These are phyloP conservation scores for Sclerotinia glacialis DNA, from an alignment of 2,329 filamentous ascomycete genomes.

Conservation along the genomic window DNA sequence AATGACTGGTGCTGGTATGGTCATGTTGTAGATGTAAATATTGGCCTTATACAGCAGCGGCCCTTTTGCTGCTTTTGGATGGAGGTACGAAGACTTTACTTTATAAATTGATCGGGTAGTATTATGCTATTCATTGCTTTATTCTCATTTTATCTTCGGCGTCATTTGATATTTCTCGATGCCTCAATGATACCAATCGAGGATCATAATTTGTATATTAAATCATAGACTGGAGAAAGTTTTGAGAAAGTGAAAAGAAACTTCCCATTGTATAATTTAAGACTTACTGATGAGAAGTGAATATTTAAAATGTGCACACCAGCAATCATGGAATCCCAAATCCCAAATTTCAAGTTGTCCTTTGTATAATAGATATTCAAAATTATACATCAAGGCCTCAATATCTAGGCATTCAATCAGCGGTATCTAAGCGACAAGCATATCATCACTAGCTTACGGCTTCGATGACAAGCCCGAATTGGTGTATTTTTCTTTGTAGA, in stretches of 20 bases:
- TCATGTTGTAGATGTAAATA: conserved; percentile 49
- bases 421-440: conserved; percentile 18
- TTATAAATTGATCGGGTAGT: conserved; percentile 7
- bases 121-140: conserved; percentile 2
- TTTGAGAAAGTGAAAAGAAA: neutral
- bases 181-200: neutral
- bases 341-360: neutral
- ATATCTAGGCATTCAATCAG: conserved; percentile 6
- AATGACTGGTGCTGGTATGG: conserved; percentile 52
- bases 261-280: neutral
- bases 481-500: conserved; percentile 16
- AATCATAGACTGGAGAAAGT: conserved; percentile 12
- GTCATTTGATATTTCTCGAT: conserved; percentile 8
- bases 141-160: neutral
- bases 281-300: neutral
- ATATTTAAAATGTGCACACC: neutral
- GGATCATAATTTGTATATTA: conserved; percentile 22
- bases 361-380: neutral
- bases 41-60: neutral
- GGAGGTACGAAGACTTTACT: neutral
- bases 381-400: neutral
- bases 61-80: conserved; percentile 11
- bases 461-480: conserved; percentile 16
- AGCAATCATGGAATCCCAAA: neutral
- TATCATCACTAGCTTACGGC: conserved; percentile 15